These are phyloP conservation scores for Pythium folliculosum DNA, from an alignment of 352 stramenopile genomes.

Conservation along the genomic window DNA sequence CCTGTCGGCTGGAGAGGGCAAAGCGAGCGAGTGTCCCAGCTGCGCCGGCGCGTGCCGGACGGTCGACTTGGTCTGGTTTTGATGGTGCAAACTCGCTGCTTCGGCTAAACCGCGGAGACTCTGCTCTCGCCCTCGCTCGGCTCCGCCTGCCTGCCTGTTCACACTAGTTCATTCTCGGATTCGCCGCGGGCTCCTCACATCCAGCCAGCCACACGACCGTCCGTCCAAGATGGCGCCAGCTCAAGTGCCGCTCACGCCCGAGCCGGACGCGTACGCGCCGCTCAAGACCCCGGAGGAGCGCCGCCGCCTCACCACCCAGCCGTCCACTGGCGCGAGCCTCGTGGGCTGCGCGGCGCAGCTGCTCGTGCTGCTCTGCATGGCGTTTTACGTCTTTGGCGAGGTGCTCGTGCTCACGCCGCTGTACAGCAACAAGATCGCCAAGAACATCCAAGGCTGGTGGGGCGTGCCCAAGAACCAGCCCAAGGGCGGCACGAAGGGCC, in stretches of 20 bases:
- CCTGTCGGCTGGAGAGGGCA: too few species aligned
- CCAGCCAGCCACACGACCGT: neutral
- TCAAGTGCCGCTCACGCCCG: conserved; percentile 16
- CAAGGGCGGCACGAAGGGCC: conserved; percentile 19
- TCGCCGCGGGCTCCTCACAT: neutral
- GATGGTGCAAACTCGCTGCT: conserved; percentile 7
- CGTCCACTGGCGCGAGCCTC: neutral
- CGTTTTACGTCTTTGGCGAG: conserved; percentile 36
- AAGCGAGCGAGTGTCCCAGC: too few species aligned
- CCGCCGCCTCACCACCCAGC: neutral
- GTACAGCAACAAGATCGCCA: conserved; percentile 24
- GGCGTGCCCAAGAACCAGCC: conserved; percentile 25
- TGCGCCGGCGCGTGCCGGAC: too few species aligned
- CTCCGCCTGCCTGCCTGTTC: too few species aligned
- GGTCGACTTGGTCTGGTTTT: neutral
- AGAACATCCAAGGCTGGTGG: conserved; percentile 32
- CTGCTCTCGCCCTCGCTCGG: too few species aligned
- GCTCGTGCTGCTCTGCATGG: conserved; percentile 20
- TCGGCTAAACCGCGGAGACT: too few species aligned
- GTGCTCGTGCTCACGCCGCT: conserved; percentile 30
- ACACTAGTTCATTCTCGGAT: conserved; percentile 15
- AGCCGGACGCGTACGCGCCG: conserved; percentile 15
- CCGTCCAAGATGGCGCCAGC: conserved; percentile 8
- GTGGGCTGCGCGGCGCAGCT: neutral
- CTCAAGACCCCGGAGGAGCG: conserved; percentile 17